Percentiles rank a stretch among this genome's conserved stretches.
Evolutionary conservation across 139 green algal species (phyloP).

Genomic region (Auxenochlorella pyrenoidosa): DNA sequence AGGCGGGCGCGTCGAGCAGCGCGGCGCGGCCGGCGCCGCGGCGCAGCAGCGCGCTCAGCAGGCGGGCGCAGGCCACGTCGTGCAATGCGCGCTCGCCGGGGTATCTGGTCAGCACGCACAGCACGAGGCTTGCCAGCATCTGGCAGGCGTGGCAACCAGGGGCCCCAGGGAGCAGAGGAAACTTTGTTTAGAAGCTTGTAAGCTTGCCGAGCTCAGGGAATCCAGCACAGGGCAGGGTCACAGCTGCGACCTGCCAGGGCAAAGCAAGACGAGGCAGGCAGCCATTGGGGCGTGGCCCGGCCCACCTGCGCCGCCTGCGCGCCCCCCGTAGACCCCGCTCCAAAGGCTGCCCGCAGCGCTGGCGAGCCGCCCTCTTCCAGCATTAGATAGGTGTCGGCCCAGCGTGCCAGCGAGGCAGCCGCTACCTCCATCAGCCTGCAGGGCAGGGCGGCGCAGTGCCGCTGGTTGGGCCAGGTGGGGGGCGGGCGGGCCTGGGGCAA

Average conservation of each 20-base stretch:
- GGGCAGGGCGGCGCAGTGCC: not conserved
- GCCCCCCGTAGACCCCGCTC: not conserved
- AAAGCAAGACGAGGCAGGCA: not conserved
- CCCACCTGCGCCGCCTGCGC: conserved; percentile 3
- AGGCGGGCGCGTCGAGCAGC: conserved; percentile 58
- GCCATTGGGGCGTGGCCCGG: too few species aligned
- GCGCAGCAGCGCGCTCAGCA: conserved; percentile 71
- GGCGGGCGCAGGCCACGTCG: conserved; percentile 42
- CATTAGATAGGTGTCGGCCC: conserved; percentile 92
- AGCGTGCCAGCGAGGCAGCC: conserved; percentile 70
- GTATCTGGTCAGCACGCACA: conserved; percentile 38
- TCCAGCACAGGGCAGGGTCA: not conserved
- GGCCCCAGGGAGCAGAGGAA: not conserved
- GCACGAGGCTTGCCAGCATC: conserved; percentile 62
- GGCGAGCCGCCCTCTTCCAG: conserved; percentile 51
- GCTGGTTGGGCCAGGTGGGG: too few species aligned
- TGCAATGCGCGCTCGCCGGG: conserved; percentile 51
- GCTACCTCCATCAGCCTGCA: conserved; percentile 81
- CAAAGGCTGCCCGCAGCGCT: conserved; percentile 44
- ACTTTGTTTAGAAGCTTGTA: too few species aligned
- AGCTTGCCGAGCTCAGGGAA: not conserved
- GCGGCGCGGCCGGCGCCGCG: conserved; percentile 41
- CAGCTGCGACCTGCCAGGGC: not conserved
- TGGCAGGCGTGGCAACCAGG: not conserved
- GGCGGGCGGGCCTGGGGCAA: too few species aligned